Evolutionary conservation across 148 eudicot species (phyloP), one percentile per base, ranked within the genome.

Genomic region (Cornus controversa): DNA sequence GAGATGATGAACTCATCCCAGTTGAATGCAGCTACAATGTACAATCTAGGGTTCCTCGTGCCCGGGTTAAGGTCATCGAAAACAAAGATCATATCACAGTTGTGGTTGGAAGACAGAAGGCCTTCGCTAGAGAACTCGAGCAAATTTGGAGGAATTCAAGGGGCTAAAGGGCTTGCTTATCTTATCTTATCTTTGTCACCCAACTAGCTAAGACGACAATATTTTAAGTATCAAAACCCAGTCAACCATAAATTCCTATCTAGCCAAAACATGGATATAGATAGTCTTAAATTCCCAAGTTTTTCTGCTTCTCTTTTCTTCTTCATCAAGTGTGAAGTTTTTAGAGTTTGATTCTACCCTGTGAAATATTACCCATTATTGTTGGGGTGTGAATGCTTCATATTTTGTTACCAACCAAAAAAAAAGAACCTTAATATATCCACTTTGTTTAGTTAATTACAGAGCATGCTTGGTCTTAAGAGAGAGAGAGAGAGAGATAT

Each of bases 31-130:
- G 98, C 82, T 85, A 80, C 66, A 83, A 87, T 53, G 85, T 94
- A 18, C 82, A 94, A 72, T 74, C 89, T 2, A 89, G 77, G 53
- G 82, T 92, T 31, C 91, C 96, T 0, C 87, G 96, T 9, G 97
- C 98, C 42, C 78, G 68, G 8, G 85, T 94, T 25, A 94, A 90
- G 79, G 85, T 94, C 1, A 15, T 92, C 54, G 90, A 91, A 20
- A 88, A 91, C 0, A 93, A 87, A 70, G 98, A 94, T 78, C 98
- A 94, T 74, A 85, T 92, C 78, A 91, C 98, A 54, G 84, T 94
- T 23, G 94, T 94, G 29, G 97, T 92, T 3, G 97, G 94, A 47
- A 86, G 91, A 34, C 93, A 92, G 66, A 74, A 86, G 81, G 89
- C 87, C 6, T 91, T 94, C 58, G 97, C 96, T 5, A 83, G 84